A percentile compares a stretch with the other conserved stretches of the same genome.
These are phyloP conservation scores for Zygosaccharomyces lentus DNA, from an alignment of 805 yeast genomes.

Conservation along the genomic window DNA sequence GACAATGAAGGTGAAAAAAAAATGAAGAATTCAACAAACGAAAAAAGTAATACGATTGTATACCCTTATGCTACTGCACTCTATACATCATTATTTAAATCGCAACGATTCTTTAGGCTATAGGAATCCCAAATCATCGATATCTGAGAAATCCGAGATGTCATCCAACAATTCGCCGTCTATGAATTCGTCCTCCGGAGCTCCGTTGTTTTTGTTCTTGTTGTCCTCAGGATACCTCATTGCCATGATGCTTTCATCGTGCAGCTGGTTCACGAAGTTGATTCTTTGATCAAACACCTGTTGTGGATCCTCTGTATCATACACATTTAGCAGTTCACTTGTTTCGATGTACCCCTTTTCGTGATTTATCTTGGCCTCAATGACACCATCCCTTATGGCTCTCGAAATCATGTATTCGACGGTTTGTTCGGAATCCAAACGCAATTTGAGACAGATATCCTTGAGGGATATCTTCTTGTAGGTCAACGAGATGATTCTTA, in stretches of 20 bases:
- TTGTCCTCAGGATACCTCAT: slow-evolving; percentile 76
- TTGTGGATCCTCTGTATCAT: slow-evolving; percentile 85
- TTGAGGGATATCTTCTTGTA: slow-evolving; percentile 86
- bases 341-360: slow-evolving; percentile 89
- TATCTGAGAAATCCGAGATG: slow-evolving; percentile 34
- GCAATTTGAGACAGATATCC: slow-evolving; percentile 90
- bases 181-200: slow-evolving; percentile 20
- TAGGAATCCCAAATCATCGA: slow-evolving; percentile 32
- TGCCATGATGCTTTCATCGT: slow-evolving; percentile 88
- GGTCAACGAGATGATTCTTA: slow-evolving; percentile 84
- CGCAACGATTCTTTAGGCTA: slow-evolving; percentile 4
- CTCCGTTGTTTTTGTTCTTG: slow-evolving; percentile 20
- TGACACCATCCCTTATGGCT: slow-evolving; percentile 95
- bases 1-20: background rate
- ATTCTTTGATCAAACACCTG: slow-evolving; percentile 87
- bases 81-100: slow-evolving; percentile 2
- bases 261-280: slow-evolving; percentile 81
- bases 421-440: slow-evolving; percentile 88
- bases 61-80: slow-evolving; percentile 1
- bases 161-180: slow-evolving; percentile 29
- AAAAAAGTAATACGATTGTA: background rate
- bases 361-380: slow-evolving; percentile 91
- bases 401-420: slow-evolving; percentile 97
- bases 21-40: background rate
- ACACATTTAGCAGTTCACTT: slow-evolving; percentile 78